phyloP scores from a whole-genome alignment of 768 basidiomycete genomes.

The Termitomyces sp. region DNA sequence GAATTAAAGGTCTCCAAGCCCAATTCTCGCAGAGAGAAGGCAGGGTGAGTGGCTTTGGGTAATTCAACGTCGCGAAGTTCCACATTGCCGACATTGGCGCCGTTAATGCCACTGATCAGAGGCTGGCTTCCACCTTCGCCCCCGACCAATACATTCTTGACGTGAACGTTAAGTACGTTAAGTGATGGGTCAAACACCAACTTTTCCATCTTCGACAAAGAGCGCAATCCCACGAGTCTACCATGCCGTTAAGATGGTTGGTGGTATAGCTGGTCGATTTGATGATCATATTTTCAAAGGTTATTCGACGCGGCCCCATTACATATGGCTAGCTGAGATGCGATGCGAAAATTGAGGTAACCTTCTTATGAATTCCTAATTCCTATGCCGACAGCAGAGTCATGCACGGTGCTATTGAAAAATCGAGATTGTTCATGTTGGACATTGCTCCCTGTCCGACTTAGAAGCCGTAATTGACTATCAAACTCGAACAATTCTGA shows the following conservation, averaged over 20 bases:
- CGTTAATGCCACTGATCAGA: conserved; percentile 8
- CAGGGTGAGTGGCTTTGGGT: conserved; percentile 2
- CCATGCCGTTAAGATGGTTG: conserved; percentile 12
- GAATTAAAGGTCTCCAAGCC: conserved; percentile 2
- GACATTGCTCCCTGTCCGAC: conserved; percentile 15
- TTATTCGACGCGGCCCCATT: conserved; percentile 9
- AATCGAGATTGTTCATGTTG: conserved; percentile 14
- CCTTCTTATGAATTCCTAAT: conserved; percentile 17
- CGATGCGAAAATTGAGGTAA: background rate
- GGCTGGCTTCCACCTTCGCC: conserved; percentile 7
- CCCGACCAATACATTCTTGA: conserved; percentile 13
- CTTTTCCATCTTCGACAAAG: conserved; percentile 14
- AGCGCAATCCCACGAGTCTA: conserved; percentile 15
- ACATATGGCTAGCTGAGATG: background rate
- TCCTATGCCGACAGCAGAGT: conserved; percentile 15
- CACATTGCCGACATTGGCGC: conserved; percentile 12
- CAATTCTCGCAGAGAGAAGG: conserved; percentile 3
- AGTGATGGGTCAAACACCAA: conserved; percentile 14
- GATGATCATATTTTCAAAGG: conserved; percentile 15
- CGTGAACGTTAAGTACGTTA: conserved; percentile 6
- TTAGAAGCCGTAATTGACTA: conserved; percentile 17
- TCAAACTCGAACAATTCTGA: conserved; percentile 14
- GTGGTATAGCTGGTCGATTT: conserved; percentile 12
- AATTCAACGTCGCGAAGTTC: conserved; percentile 9
- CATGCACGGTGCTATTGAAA: conserved; percentile 13